Conservation (phyloP, 768 basidiomycete species). For the Tricholomella constricta region DNA sequence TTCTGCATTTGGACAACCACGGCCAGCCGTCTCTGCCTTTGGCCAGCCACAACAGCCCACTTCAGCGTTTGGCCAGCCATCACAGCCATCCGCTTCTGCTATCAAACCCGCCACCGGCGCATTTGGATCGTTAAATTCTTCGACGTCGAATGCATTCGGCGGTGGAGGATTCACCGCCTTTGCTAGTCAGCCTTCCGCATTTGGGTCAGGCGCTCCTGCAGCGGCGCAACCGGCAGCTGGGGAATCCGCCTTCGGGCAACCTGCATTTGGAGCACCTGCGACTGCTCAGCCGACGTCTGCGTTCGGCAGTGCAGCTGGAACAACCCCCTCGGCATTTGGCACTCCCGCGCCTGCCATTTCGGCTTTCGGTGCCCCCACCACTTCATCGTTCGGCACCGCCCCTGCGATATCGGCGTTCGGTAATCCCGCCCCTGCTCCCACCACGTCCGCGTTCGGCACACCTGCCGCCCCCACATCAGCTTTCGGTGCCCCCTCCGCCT, state of each 20-base stretch:
- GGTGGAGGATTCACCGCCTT: slow-evolving; percentile 52
- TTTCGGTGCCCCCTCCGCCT: slow-evolving; percentile 16
- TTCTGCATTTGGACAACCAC: slow-evolving; percentile 22
- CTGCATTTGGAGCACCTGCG: slow-evolving; percentile 27
- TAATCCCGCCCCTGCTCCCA: neutral
- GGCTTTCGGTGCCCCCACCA: slow-evolving; percentile 1
- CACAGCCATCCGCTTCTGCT: slow-evolving; percentile 37
- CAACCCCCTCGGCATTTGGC: slow-evolving; percentile 27
- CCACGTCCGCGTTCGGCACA: slow-evolving; percentile 3
- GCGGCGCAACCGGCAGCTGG: slow-evolving; percentile 32
- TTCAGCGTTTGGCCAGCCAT: slow-evolving; percentile 41
- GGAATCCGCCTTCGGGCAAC: slow-evolving; percentile 32
- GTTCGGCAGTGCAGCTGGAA: slow-evolving; percentile 12
- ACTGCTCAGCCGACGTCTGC: slow-evolving; percentile 15
- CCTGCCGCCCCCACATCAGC: slow-evolving; percentile 11
- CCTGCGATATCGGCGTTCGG: slow-evolving; percentile 18
- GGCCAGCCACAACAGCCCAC: slow-evolving; percentile 34
- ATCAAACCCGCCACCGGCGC: slow-evolving; percentile 55
- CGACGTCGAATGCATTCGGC: slow-evolving; percentile 35
- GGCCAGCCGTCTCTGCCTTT: slow-evolving; percentile 31
- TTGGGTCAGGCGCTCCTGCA: slow-evolving; percentile 32
- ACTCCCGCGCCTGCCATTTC: slow-evolving; percentile 7
- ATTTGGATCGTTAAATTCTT: slow-evolving; percentile 42
- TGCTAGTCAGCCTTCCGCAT: slow-evolving; percentile 46
- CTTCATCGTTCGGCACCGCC: slow-evolving; percentile 3